Percentiles rank a stretch among this genome's conserved stretches.
These are phyloP conservation scores for Ormosia semicastrata DNA, from an alignment of 306 rosid genomes.

Conservation along the genomic window DNA sequence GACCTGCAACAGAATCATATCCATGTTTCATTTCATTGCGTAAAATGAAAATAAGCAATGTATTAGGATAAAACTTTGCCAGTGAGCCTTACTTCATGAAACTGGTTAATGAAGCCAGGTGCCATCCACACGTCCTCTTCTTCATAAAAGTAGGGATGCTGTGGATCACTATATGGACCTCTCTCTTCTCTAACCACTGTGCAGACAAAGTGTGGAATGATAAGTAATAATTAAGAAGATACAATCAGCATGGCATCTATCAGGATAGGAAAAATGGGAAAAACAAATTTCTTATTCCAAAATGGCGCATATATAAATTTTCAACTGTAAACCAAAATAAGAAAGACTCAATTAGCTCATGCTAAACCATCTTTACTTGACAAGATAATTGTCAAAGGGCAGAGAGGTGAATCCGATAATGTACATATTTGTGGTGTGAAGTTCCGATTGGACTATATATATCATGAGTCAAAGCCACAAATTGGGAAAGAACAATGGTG, in stretches of 20 bases:
- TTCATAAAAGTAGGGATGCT: constrained; percentile 91
- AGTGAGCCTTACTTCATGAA: constrained; percentile 68
- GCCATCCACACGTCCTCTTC: constrained; percentile 98
- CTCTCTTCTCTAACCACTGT: constrained; percentile 94
- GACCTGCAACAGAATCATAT: constrained; percentile 53
- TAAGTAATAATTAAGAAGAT: constrained; percentile 22
- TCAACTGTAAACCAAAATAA: constrained; percentile 4
- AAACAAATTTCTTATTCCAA: background rate
- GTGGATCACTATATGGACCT: constrained; percentile 90
- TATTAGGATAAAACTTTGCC: constrained; percentile 18
- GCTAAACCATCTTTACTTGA: background rate
- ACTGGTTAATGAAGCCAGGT: constrained; percentile 94
- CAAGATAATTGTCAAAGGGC: background rate
- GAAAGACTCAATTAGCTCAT: background rate
- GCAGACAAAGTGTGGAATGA: constrained; percentile 17
- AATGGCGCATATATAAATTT: background rate
- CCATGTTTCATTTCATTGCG: constrained; percentile 2
- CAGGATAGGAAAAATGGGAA: background rate
- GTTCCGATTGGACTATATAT: constrained; percentile 11
- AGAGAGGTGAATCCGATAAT: background rate
- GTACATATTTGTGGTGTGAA: background rate
- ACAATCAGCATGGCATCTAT: background rate
- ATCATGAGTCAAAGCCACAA: background rate
- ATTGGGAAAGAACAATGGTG: background rate
- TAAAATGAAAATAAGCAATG: constrained; percentile 19